Evolutionary conservation across 1,284 basidiomycete species (phyloP).

Genomic region (Polyporus tsugae): DNA sequence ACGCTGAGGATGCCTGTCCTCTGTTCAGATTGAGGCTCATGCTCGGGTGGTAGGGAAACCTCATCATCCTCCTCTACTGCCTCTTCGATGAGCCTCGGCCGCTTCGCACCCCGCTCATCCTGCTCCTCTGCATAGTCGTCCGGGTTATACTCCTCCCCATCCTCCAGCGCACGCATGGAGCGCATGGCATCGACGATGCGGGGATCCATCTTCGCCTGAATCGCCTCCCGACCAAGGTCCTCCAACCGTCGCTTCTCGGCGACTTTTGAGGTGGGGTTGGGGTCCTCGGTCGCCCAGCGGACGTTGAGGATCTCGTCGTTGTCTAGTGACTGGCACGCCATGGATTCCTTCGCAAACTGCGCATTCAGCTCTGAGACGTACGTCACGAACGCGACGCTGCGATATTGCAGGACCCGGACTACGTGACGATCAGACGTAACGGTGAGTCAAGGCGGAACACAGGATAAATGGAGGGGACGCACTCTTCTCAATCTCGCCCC

Average conservation of each 20-base stretch:
- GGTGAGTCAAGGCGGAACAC: constrained; percentile 7
- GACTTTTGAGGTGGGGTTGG: constrained; percentile 89
- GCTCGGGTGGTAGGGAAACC: constrained; percentile 19
- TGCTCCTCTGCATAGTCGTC: constrained; percentile 47
- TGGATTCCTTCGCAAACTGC: constrained; percentile 98
- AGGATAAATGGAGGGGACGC: constrained; percentile 44
- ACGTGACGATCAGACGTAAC: background rate
- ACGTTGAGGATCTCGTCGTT: constrained; percentile 98
- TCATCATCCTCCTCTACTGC: constrained; percentile 46
- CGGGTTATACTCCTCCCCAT: constrained; percentile 68
- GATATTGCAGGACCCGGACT: constrained; percentile 93
- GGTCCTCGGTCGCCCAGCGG: constrained; percentile 97
- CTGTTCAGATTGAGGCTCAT: constrained; percentile 42
- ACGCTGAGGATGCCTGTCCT: constrained; percentile 70
- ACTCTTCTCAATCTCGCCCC: constrained; percentile 96
- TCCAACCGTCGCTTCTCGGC: constrained; percentile 85
- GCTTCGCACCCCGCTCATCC: constrained; percentile 43
- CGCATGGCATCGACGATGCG: constrained; percentile 88
- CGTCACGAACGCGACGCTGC: constrained; percentile 97
- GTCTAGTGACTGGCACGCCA: constrained; percentile 98
- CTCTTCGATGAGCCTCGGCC: constrained; percentile 45
- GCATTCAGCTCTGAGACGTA: constrained; percentile 89
- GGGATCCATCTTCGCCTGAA: constrained; percentile 84
- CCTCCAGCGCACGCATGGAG: constrained; percentile 83
- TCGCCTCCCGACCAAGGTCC: constrained; percentile 84